Evolutionary conservation across 768 basidiomycete genomes (phyloP), one percentile per base, ranked within the genome.

Genomic region (Tephrocybe rancida): DNA sequence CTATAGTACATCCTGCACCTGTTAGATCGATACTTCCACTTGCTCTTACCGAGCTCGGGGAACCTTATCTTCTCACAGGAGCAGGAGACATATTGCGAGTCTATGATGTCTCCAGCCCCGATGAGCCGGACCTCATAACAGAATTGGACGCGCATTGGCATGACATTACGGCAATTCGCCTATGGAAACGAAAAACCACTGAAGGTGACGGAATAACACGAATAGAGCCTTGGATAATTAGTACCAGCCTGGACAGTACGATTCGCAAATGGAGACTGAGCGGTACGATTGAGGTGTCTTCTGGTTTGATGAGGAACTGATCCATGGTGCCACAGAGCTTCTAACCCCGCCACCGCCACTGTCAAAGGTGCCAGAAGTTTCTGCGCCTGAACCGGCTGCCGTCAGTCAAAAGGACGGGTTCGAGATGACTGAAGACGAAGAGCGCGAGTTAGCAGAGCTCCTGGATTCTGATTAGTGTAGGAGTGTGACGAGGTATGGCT

Each of bases 81-180:
- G 79, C 87, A 1, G 96, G 92, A 42, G 96, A 98, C 66, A 70
- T 85, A 38, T 83, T 99, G 50, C 81, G 89, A 26, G 73, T 89
- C 21, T 98, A 85, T 61, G 92, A 97, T 65, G 71, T 94, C 29
- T 87, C 90, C 1, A 73, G 78, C 1, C 73, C 79, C 21, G 78
- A 85, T 22, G 85, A 86, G 59, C 86, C 86, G 1, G 88, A 89
- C 54, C 69, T 91, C 25, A 67, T 94, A n/a, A 74, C 78, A 24
- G 83, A 85, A 61, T 71, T 91, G 10, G 91, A 97, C 60, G 95
- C 84, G 5, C 96, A 98, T 64, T 92, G 88, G 84, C 92, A 92
- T 60, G 92, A 97, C 61, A 86, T 98, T 14, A 89, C 83, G 3
- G 84, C 81, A 4, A 70, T 98, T 47, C 78, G 80, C 25, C 71